phyloP scores from a whole-genome alignment of 2,329 filamentous ascomycete genomes.

The Fusarium annulatum region DNA sequence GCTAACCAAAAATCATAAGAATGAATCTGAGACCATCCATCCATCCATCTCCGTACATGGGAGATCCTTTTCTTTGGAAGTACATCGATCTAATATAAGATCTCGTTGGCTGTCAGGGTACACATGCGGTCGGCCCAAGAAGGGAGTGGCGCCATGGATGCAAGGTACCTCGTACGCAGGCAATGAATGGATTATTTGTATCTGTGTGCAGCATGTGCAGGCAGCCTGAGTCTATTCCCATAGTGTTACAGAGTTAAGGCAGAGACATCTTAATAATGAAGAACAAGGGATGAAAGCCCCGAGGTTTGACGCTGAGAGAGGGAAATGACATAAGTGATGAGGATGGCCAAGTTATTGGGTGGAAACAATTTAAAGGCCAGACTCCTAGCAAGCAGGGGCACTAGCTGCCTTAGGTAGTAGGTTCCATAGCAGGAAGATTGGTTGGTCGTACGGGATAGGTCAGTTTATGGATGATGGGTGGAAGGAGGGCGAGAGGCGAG shows the following conservation, averaged over 20 bases:
- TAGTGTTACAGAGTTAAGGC: background rate
- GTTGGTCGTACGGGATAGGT: background rate
- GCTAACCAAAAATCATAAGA: background rate
- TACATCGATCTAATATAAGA: background rate
- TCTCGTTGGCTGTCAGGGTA: background rate
- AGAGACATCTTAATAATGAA: background rate
- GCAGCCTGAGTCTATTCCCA: background rate
- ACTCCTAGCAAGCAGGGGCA: slow-evolving; percentile 5
- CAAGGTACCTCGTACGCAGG: background rate
- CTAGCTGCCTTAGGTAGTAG: background rate
- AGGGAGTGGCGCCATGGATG: slow-evolving; percentile 27
- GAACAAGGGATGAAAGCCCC: background rate
- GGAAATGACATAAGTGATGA: slow-evolving; percentile 14
- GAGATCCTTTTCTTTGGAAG: background rate
- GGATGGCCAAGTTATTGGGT: background rate
- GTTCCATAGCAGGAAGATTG: background rate
- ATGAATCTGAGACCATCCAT: background rate
- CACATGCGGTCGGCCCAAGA: slow-evolving; percentile 6
- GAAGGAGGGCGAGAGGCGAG: background rate
- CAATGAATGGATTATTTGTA: background rate
- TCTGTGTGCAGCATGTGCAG: background rate
- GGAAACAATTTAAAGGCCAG: slow-evolving; percentile 18
- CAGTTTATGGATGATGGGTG: background rate
- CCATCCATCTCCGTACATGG: background rate
- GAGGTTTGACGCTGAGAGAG: background rate